Evolutionary conservation across 2,329 filamentous ascomycete species (phyloP), one percentile per base, ranked within the genome.

Genomic region (Helotiales sp.): DNA sequence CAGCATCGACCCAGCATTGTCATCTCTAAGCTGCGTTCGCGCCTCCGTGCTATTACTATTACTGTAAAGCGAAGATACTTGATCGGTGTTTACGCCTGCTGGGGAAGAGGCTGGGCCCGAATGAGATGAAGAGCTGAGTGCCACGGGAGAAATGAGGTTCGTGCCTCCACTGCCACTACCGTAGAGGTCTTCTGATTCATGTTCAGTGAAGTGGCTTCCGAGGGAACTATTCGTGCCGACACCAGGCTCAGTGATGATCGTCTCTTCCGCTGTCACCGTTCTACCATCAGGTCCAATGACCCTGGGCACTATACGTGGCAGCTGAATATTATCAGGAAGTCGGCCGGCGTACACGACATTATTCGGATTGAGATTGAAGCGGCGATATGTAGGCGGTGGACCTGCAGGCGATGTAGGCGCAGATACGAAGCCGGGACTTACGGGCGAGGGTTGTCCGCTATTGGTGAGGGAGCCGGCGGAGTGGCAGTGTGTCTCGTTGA

Each of bases 181-280:
- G 43, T 72, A 70, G 1, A 70, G 47, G 65, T 72, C 68, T 67
- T 84, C 82, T 7, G 63, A 28, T 68, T 88, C 84, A 26, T 87
- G 83, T 10, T 85, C 81, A 0, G 86, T 88, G 70, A 82, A 88
- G 65, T 87, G 86, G 74, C 86, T 87, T 22, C 85, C 85, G 7
- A 87, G 74, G 2, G 84, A 87, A 65, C 68, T 72, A 63, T 71
- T 60, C 20, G 66, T 67, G 15, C 64, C 76, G 6, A 47, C 30
- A 45, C 34, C 30, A 28, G 62, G 43, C 10, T 50, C 43, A 1
- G 43, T 49, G 10, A 45, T 45, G 3, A 47, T 7, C 8, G 45
- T 50, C 28, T 67, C 58, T 26, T 70, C 59, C 10, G 63, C 37
- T 40, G 72, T 71, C 1, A 75, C 60, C 17, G 72, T 72, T 22